Evolutionary conservation across 192 early-diverging fungal species (phyloP).

Genomic region (Backusella tuberculispora): DNA sequence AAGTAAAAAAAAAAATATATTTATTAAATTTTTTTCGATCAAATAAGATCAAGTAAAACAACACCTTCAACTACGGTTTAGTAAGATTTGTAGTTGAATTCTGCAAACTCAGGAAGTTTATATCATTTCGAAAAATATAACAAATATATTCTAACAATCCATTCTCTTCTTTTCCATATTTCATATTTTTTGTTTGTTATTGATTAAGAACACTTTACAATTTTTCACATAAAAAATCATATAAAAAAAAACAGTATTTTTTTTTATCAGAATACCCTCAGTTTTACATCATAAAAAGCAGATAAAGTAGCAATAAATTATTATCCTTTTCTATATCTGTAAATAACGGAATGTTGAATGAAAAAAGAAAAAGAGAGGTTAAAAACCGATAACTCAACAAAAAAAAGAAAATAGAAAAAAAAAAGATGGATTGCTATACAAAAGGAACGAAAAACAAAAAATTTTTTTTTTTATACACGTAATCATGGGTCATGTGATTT

Average conservation of each 20-base stretch:
- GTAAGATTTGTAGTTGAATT: slow-evolving; percentile 13
- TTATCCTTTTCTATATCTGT: background rate
- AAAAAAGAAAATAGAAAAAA: background rate
- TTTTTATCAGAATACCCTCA: slow-evolving; percentile 17
- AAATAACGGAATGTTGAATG: background rate
- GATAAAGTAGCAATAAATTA: background rate
- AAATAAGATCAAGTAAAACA: slow-evolving; percentile 15
- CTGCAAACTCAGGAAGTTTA: slow-evolving; percentile 14
- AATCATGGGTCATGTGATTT: background rate
- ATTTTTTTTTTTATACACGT: background rate
- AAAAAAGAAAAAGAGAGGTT: background rate
- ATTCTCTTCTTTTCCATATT: background rate
- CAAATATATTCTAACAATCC: background rate
- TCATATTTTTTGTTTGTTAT: slow-evolving; percentile 1
- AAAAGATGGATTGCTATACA: background rate
- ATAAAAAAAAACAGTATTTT: slow-evolving; percentile 5
- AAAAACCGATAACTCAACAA: background rate
- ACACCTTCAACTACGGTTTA: slow-evolving; percentile 4
- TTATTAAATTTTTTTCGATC: slow-evolving; percentile 4
- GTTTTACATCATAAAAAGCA: background rate
- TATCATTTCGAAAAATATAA: slow-evolving; percentile 16
- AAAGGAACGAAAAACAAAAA: background rate
- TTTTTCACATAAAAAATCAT: background rate
- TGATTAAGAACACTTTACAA: background rate
- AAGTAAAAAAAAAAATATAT: background rate